Conservation (phyloP, 352 stramenopile genomes). For the Phytophthora pisi region DNA sequence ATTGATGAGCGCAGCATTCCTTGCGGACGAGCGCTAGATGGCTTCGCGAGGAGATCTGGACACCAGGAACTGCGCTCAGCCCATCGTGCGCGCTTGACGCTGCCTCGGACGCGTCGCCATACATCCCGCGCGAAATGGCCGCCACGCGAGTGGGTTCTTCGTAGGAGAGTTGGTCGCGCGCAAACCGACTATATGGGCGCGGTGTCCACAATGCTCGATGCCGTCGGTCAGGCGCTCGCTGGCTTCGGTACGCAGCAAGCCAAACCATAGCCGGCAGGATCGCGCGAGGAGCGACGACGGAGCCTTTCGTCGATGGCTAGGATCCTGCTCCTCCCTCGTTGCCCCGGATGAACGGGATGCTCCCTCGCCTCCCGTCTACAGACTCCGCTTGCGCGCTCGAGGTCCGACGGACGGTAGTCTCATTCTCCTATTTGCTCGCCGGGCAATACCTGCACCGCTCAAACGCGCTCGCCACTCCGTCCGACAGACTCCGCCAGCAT, state of each 20-base stretch:
- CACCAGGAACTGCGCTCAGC: constrained; percentile 10
- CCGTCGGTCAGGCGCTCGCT: constrained; percentile 15
- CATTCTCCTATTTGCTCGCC: constrained; percentile 42
- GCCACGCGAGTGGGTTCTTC: constrained; percentile 17
- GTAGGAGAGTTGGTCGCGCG: constrained; percentile 12
- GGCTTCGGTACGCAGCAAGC: constrained; percentile 20
- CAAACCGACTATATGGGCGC: constrained; percentile 38
- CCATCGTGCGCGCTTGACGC: constrained; percentile 2
- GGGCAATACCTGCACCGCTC: constrained; percentile 26
- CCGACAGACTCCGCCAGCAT: constrained; percentile 19
- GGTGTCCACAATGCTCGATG: constrained; percentile 30
- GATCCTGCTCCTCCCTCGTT: constrained; percentile 30
- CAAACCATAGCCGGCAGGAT: constrained; percentile 17
- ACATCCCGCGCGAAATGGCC: constrained; percentile 23
- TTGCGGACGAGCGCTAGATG: constrained; percentile 14
- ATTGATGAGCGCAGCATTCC: constrained; percentile 28
- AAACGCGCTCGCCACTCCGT: constrained; percentile 2
- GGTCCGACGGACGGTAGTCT: constrained; percentile 28
- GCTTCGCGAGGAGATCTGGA: not conserved
- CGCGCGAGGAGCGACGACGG: constrained; percentile 26
- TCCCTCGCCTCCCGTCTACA: constrained; percentile 32
- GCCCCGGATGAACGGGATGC: constrained; percentile 10
- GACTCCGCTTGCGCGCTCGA: constrained; percentile 4
- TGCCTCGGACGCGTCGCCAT: constrained; percentile 18
- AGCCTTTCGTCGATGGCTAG: constrained; percentile 24